phyloP scores from a whole-genome alignment of 129 eudicot genomes.

The carrot (Daucus carota) region DH1_v3.0 NC_030381.2:27326501-27327000 shows the following conservation, averaged over 20 bases:
- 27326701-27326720: background rate
- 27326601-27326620: no score
- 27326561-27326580: background rate
- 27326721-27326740: background rate
- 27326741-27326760: background rate
- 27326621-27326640: background rate
- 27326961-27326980: no score
- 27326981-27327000: no score
- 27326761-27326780: background rate
- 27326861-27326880: no score
- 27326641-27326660: background rate
- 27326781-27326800: no score
- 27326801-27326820: no score
- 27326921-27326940: background rate
- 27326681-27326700: background rate
- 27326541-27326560: background rate
- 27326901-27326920: no score
- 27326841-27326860: no score
- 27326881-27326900: background rate
- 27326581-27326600: background rate
- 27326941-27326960: background rate
- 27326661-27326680: background rate
- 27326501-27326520: no score
- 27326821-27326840: no score
- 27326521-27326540: background rate